Evolutionary conservation across 2,329 filamentous ascomycete genomes (phyloP).

Genomic region (Seiridium unicorne): DNA sequence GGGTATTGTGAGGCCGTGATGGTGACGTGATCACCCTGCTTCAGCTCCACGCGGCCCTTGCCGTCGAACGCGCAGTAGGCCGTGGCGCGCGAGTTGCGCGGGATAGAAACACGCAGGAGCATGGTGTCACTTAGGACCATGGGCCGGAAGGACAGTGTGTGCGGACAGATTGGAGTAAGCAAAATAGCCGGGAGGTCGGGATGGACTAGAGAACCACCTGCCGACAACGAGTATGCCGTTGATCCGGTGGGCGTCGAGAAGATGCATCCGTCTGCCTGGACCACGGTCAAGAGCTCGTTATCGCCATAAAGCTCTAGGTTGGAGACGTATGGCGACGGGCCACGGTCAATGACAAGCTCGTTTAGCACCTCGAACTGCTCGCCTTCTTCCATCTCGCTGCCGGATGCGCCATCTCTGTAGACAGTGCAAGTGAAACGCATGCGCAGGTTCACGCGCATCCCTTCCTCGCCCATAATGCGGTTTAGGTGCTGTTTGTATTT

Average conservation of each 20-base stretch:
- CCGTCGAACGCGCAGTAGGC: constrained; percentile 98
- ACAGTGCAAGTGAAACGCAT: constrained; percentile 99
- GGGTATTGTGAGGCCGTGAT: constrained; percentile 95
- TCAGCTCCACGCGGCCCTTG: constrained; percentile 90
- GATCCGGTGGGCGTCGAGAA: constrained; percentile 94
- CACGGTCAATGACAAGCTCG: constrained; percentile 96
- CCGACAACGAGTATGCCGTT: constrained; percentile 94
- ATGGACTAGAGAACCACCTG: constrained; percentile 91
- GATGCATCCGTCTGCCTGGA: constrained; percentile 96
- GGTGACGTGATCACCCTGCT: constrained; percentile 91
- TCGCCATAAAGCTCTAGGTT: constrained; percentile 96
- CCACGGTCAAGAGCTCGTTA: constrained; percentile 88
- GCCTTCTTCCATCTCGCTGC: constrained; percentile 74
- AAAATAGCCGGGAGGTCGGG: constrained; percentile 96
- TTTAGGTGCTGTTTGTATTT: constrained; percentile 85
- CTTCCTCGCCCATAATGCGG: constrained; percentile 86
- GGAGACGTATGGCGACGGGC: constrained; percentile 94
- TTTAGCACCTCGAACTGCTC: constrained; percentile 98
- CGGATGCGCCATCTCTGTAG: constrained; percentile 66
- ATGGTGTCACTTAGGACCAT: constrained; percentile 98
- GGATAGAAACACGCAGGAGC: constrained; percentile 84
- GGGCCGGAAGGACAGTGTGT: constrained; percentile 93
- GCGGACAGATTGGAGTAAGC: constrained; percentile 94
- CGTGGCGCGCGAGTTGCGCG: constrained; percentile 80
- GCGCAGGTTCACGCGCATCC: constrained; percentile 95